Evolutionary conservation across 768 basidiomycete species (phyloP), one percentile per base, ranked within the genome.

Genomic region (Suillus subaureus): DNA sequence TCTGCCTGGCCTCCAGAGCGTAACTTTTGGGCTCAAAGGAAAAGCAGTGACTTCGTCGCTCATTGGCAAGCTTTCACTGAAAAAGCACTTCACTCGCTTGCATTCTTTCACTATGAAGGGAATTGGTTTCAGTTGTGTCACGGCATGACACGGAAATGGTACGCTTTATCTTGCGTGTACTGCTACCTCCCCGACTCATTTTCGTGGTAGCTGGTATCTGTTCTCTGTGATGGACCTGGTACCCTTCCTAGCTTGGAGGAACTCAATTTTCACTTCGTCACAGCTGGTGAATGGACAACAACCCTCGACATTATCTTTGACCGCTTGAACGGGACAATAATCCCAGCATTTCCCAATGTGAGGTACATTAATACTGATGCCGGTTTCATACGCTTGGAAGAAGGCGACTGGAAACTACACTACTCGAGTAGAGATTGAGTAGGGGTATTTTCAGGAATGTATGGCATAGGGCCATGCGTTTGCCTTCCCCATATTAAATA

Each of bases 221-320:
- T 12, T 42, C 26, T 60, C 18, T 60, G 40, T 60, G 58, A 31
- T 60, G 58, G 58, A 42, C 40, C 58, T 21, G 58, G 58, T 21
- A 60, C 40, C 28, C 58, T 60, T 60, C 58, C 58, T 28, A 60
- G 40, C 58, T 42, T 60, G 58, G 26, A 60, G 40, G 28, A 28
- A 16, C 39, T 60, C 12, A 18, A 31, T 4, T 2, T 60, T 60
- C 12, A 21, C 16, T 12, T 58, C 16, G 1, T 11, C 15, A 39
- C 57, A 39, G 9, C 6, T 21, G 11, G 1, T 60, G 26, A 3
- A 40, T 18, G 9, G 16, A 40, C 7, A 9, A 11, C 26, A 40
- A 40, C 5, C 8, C 39, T 58, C 18, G 26, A 40, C 12, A 28
- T 40, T 12, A 11, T 60, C 58, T 60, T 18, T 21, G 40, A 42